These are phyloP conservation scores for Pyricularia sp. DNA, from an alignment of 2,329 filamentous ascomycete genomes.

Conservation along the genomic window DNA sequence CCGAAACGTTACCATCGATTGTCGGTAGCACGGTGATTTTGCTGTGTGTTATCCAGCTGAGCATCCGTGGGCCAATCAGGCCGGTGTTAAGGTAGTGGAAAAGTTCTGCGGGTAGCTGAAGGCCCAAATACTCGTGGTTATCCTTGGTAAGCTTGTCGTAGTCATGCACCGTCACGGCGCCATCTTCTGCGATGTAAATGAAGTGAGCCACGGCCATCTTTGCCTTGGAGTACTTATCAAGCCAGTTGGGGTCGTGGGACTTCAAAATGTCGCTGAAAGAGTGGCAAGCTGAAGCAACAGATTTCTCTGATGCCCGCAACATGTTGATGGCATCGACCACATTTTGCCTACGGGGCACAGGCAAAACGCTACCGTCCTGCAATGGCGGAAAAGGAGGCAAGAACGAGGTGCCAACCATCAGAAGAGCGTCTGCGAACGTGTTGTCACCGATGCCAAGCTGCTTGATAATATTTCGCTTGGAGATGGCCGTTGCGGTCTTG, in stretches of 20 bases:
- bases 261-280: slow-evolving; percentile 73
- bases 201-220: slow-evolving; percentile 82
- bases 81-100: slow-evolving; percentile 84
- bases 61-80: slow-evolving; percentile 66
- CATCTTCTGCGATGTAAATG: slow-evolving; percentile 68
- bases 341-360: slow-evolving; percentile 44
- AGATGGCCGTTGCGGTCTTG: slow-evolving; percentile 51
- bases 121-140: slow-evolving; percentile 82
- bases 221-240: slow-evolving; percentile 79
- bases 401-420: slow-evolving; percentile 77
- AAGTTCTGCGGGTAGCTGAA: slow-evolving; percentile 80
- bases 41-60: slow-evolving; percentile 74
- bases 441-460: slow-evolving; percentile 57
- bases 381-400: slow-evolving; percentile 72
- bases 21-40: slow-evolving; percentile 75
- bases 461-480: slow-evolving; percentile 62
- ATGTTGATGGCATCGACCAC: slow-evolving; percentile 72
- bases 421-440: slow-evolving; percentile 72
- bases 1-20: slow-evolving; percentile 70
- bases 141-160: slow-evolving; percentile 68
- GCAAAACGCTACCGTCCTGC: slow-evolving; percentile 39
- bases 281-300: slow-evolving; percentile 63
- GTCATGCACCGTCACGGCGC: slow-evolving; percentile 67
- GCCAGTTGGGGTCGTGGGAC: slow-evolving; percentile 62
- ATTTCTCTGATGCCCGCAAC: slow-evolving; percentile 59